A percentile compares a stretch with the other conserved stretches of the same genome.
Evolutionary conservation across 345 rosid species (phyloP).

Genomic region (Nasturtium officinale): DNA sequence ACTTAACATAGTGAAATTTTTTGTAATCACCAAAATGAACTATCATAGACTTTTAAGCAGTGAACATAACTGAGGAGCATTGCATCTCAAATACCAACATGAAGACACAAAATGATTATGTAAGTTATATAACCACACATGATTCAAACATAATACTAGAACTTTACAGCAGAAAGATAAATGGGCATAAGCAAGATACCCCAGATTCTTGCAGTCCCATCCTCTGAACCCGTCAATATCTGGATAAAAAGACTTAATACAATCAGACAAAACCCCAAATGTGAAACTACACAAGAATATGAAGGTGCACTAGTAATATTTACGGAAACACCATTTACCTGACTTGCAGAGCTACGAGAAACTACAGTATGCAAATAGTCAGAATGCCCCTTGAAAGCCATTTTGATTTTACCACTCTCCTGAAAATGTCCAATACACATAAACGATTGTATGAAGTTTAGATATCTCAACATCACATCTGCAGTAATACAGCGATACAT

Average conservation of each 20-base stretch:
- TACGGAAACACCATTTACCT: conserved; percentile 52
- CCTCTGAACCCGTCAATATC: conserved; percentile 97
- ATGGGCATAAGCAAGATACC: conserved; percentile 51
- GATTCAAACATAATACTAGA: conserved; percentile 11
- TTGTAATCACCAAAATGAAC: neutral
- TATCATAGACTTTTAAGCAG: neutral
- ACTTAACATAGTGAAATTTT: conserved; percentile 7
- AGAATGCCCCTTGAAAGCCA: conserved; percentile 81
- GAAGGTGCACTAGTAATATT: neutral
- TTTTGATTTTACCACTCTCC: conserved; percentile 81
- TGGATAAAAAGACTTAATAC: conserved; percentile 43
- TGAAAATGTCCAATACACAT: conserved; percentile 45
- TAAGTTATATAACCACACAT: neutral
- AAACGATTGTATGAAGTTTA: neutral
- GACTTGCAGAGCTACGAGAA: conserved; percentile 68
- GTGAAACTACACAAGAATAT: conserved; percentile 6
- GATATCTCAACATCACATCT: conserved; percentile 1
- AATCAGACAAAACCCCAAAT: conserved; percentile 8
- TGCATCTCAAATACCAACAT: conserved; percentile 14
- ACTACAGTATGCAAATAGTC: conserved; percentile 86
- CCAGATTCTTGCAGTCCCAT: conserved; percentile 95
- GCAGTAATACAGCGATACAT: neutral
- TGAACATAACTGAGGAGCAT: conserved; percentile 1
- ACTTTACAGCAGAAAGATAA: neutral
- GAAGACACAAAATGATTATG: conserved; percentile 4